A percentile compares a stretch with the other conserved stretches of the same genome.
phyloP scores from a whole-genome alignment of 2,329 filamentous ascomycete species.

The Diplodia sapinea region DNA sequence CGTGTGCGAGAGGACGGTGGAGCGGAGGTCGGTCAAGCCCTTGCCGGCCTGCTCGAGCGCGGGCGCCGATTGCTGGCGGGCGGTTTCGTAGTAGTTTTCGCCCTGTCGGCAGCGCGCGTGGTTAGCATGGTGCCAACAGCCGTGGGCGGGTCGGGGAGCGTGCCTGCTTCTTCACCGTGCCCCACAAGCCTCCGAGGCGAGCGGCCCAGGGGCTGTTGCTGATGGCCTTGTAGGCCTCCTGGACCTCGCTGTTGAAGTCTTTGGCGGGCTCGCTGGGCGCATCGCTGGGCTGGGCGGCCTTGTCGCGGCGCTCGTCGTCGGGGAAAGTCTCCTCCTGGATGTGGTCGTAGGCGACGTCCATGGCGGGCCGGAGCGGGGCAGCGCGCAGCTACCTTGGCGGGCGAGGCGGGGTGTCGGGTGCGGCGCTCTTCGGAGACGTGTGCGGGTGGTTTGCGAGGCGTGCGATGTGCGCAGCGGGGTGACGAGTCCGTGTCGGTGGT shows the following conservation, averaged over 20 bases:
- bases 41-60: slow-evolving; percentile 82
- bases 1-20: slow-evolving; percentile 70
- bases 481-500: background rate
- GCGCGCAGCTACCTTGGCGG: slow-evolving; percentile 10
- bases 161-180: slow-evolving; percentile 92
- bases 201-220: slow-evolving; percentile 91
- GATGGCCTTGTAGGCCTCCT: slow-evolving; percentile 94
- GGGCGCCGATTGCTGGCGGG: slow-evolving; percentile 78
- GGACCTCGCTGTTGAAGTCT: slow-evolving; percentile 82
- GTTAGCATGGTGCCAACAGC: slow-evolving; percentile 26
- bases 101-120: slow-evolving; percentile 58
- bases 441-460: background rate
- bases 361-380: slow-evolving; percentile 48
- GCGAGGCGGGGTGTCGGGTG: background rate
- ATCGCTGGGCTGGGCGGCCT: slow-evolving; percentile 44
- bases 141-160: slow-evolving; percentile 35
- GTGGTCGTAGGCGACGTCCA: slow-evolving; percentile 98
- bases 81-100: slow-evolving; percentile 84
- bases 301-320: slow-evolving; percentile 54
- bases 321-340: slow-evolving; percentile 80
- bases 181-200: slow-evolving; percentile 84
- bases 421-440: background rate
- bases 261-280: slow-evolving; percentile 36
- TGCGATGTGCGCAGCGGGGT: background rate
- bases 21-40: slow-evolving; percentile 67